Evolutionary conservation across 495 filamentous ascomycete genomes (phyloP).

Genomic region (Rostrohypoxylon terebratum): DNA sequence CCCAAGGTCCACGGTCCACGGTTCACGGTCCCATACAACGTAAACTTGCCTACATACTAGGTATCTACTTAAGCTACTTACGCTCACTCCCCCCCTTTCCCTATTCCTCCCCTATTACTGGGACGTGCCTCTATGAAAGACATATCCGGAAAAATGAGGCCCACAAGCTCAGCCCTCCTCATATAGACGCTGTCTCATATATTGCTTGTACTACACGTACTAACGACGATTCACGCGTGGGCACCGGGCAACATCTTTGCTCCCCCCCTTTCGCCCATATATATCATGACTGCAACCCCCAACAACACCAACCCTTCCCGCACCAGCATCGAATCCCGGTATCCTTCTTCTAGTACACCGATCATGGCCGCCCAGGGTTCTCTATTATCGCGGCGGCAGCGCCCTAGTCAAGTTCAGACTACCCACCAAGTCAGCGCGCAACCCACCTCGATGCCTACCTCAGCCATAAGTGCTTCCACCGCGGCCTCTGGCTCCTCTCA

Average conservation of each 20-base stretch:
- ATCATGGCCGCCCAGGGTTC: slow-evolving; percentile 45
- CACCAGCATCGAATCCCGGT: slow-evolving; percentile 44
- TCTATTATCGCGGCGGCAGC: slow-evolving; percentile 50
- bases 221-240: slow-evolving; percentile 41
- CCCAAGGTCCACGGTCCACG: slow-evolving; percentile 4
- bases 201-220: slow-evolving; percentile 44
- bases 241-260: slow-evolving; percentile 41
- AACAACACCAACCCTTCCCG: slow-evolving; percentile 45
- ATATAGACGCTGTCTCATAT: slow-evolving; percentile 49
- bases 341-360: slow-evolving; percentile 46
- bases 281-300: slow-evolving; percentile 54
- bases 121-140: slow-evolving; percentile 49
- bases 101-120: slow-evolving; percentile 33
- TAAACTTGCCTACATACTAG: slow-evolving; percentile 18
- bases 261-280: slow-evolving; percentile 41
- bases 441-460: slow-evolving; percentile 51
- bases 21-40: slow-evolving; percentile 15
- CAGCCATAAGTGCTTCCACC: slow-evolving; percentile 59
- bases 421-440: slow-evolving; percentile 50
- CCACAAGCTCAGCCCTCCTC: slow-evolving; percentile 48
- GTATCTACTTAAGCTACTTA: slow-evolving; percentile 40
- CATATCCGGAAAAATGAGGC: slow-evolving; percentile 51
- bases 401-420: slow-evolving; percentile 57
- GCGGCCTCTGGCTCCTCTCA: slow-evolving; percentile 56
- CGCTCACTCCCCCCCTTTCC: slow-evolving; percentile 37